Evolutionary conservation across 2,329 filamentous ascomycete genomes (phyloP).

Genomic region (Neopestalotiopsis sp.): DNA sequence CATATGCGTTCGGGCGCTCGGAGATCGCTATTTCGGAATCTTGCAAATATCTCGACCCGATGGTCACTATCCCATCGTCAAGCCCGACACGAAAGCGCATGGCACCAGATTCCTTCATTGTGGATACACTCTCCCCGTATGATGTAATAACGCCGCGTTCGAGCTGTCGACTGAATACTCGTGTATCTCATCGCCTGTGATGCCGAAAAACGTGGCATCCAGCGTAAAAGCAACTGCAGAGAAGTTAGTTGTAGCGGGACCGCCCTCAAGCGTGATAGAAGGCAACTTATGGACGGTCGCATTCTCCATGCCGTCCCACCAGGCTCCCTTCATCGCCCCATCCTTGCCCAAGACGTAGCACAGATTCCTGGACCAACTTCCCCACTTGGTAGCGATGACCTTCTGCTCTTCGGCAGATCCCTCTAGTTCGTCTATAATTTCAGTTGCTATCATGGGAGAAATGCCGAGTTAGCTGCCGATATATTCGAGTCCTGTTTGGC

Average conservation of each 20-base stretch:
- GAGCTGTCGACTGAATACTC: slow-evolving; percentile 19
- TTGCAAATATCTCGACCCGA: too few relatives aligned
- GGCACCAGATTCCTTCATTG: not conserved
- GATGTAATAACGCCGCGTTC: slow-evolving; percentile 23
- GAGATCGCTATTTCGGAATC: too few relatives aligned
- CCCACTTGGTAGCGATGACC: slow-evolving; percentile 24
- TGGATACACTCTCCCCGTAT: slow-evolving; percentile 26
- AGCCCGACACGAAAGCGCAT: too few relatives aligned
- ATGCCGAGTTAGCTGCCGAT: not conserved
- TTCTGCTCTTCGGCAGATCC: slow-evolving; percentile 17
- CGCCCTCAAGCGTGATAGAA: slow-evolving; percentile 18
- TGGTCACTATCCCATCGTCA: too few relatives aligned
- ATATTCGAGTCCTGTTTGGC: not conserved
- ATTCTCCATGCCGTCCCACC: not conserved
- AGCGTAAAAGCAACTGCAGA: slow-evolving; percentile 28
- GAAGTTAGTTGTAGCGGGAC: slow-evolving; percentile 23
- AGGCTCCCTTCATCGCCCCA: slow-evolving; percentile 12
- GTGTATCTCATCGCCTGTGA: slow-evolving; percentile 25
- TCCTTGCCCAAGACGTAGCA: slow-evolving; percentile 8
- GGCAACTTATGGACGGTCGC: not conserved
- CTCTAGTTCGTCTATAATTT: slow-evolving; percentile 13
- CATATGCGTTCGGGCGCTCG: too few relatives aligned
- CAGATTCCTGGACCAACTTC: slow-evolving; percentile 20
- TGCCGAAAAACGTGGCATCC: slow-evolving; percentile 28
- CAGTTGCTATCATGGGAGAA: slow-evolving; percentile 17